Percentiles rank a stretch among this genome's conserved stretches.
phyloP scores from a whole-genome alignment of 805 yeast species.

The Saturnispora galanensis region DNA sequence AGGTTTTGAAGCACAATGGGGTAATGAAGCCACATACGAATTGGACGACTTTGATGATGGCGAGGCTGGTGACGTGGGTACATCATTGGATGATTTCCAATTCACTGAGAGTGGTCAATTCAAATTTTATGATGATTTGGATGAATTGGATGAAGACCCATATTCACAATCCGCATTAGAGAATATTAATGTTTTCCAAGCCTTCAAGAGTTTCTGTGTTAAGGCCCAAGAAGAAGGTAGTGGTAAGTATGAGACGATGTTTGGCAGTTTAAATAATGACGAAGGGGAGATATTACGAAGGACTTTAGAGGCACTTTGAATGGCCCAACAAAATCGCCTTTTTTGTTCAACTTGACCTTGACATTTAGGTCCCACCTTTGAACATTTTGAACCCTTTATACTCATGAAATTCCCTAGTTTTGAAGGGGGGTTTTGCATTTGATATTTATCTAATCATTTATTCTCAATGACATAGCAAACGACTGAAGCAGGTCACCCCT shows the following conservation, averaged over 20 bases:
- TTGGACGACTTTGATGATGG: constrained; percentile 20
- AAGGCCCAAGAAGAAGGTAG: constrained; percentile 38
- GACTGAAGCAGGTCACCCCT: too few species aligned
- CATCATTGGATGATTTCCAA: constrained; percentile 25
- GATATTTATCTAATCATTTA: too few species aligned
- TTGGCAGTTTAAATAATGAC: constrained; percentile 15
- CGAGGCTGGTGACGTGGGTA: constrained; percentile 21
- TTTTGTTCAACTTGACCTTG: too few species aligned
- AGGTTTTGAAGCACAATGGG: constrained; percentile 20
- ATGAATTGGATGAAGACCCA: constrained; percentile 76
- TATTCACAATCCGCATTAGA: constrained; percentile 74
- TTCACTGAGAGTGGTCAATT: constrained; percentile 21
- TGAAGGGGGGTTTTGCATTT: too few species aligned
- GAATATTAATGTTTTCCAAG: constrained; percentile 56
- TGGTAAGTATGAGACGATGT: constrained; percentile 18
- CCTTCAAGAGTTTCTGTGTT: constrained; percentile 47
- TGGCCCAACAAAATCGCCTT: not conserved
- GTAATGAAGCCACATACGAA: constrained; percentile 12
- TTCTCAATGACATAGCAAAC: too few species aligned
- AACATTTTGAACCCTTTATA: too few species aligned
- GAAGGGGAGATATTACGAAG: constrained; percentile 18
- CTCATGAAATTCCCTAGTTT: too few species aligned
- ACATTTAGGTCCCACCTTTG: too few species aligned
- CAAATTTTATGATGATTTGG: constrained; percentile 43
- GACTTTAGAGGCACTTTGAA: constrained; percentile 1